These are phyloP conservation scores for Cichorium intybus DNA, from an alignment of 140 eudicot species.

Conservation along the genomic window DNA sequence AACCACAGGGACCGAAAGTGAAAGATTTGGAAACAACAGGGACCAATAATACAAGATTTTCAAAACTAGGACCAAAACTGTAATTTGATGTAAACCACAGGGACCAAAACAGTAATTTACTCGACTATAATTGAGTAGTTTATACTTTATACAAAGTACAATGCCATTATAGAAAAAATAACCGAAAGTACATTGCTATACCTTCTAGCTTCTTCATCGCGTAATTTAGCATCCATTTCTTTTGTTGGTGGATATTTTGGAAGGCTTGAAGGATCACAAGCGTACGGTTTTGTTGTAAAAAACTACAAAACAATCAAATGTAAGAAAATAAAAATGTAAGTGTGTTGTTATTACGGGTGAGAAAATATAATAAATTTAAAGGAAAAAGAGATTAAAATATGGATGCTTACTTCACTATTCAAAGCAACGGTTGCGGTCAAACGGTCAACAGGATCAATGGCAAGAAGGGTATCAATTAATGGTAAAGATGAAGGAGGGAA, in stretches of 20 bases:
- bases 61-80: too few relatives aligned
- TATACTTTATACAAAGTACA: too few relatives aligned
- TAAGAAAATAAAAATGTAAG: not conserved
- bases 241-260: slow-evolving; percentile 85
- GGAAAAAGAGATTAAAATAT: not conserved
- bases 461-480: slow-evolving; percentile 63
- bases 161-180: too few relatives aligned
- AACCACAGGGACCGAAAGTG: too few relatives aligned
- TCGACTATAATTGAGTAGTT: too few relatives aligned
- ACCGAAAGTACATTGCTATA: too few relatives aligned
- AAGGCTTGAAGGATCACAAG: slow-evolving; percentile 83
- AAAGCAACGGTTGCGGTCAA: slow-evolving; percentile 69
- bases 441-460: slow-evolving; percentile 72
- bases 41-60: too few relatives aligned
- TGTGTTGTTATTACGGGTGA: not conserved
- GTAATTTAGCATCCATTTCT: slow-evolving; percentile 81
- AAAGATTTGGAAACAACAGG: too few relatives aligned
- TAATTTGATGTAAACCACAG: too few relatives aligned
- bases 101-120: too few relatives aligned
- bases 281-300: slow-evolving; percentile 65
- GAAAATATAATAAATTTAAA: too few relatives aligned
- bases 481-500: slow-evolving; percentile 68
- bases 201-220: slow-evolving; percentile 88
- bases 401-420: slow-evolving; percentile 58
- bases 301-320: slow-evolving; percentile 38